Base-by-base conservation (phyloP, 129 eudicot genomes). In the Gnaphalium uliginosum region DNA sequence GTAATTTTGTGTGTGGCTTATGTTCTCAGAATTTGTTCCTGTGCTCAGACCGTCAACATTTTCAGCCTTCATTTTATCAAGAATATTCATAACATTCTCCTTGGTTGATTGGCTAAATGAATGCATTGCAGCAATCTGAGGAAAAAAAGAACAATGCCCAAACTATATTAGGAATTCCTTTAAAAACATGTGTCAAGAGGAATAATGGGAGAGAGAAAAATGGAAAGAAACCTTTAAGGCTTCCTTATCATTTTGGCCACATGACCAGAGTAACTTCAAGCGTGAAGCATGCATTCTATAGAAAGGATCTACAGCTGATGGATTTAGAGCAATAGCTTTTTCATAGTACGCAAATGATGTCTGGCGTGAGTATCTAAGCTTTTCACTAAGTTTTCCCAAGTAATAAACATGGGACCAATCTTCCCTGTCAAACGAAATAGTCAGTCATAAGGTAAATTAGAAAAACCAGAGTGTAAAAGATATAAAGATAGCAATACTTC, bases 261-360 rank as follows among this genome's bases (percentile, higher is more conserved):
- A 84, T 72, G 92, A 84, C 84, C 81, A 89, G 78, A 94, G 99
- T 81, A 94, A 86, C 92, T 94, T 94, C 85, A 94, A 84, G 80
- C 99, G 92, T 41, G 99, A 94, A 77, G 99, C 99, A 83, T 94
- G 99, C 97, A 94, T 87, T 84, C 99, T 89, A 78, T 94, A 94
- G 72, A 94, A 84, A 11, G 99, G 92, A 87, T 94, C 99, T 70
- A 89, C 99, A 68, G 99, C 99, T 22, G 96, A 90, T 70, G 91
- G 92, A 77, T 91, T 94, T 78, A 94, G 35, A 21, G 81, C 85
- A 80, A 91, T 91, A 73, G 99, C 96, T 76, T 89, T 81, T 51
- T 87, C 93, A 84, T 94, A 94, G 66, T 89, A 90, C 18, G 90
- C 89, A 73, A 94, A 83, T 69, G 99, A 87, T 68, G 70, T 78